Evolutionary conservation across 2,329 filamentous ascomycete species (phyloP), one percentile per base, ranked within the genome.

Genomic region (Ceratocystis destructans): DNA sequence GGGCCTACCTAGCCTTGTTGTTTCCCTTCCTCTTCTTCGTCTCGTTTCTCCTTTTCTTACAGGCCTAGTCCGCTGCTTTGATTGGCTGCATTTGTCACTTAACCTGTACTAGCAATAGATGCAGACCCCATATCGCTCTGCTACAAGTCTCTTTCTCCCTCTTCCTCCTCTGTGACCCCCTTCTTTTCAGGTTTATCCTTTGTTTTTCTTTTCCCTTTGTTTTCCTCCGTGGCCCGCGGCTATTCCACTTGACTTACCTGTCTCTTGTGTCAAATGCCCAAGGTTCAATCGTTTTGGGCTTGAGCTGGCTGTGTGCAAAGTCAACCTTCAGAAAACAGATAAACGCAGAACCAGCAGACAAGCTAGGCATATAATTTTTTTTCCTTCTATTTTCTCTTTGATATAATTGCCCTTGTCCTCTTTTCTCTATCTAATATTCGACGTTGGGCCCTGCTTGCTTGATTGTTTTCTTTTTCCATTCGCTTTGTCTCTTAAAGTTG

Each of bases 41-140:
- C 55, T 59, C 55, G 55, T 59, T 59, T 59, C 55, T 59, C 55
- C 55, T 59, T 59, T 59, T 59, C 55, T n/a, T 59, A 59, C 31
- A 59, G 25, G 17, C 55, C 55, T 33, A n/a, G 55, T 6, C 12
- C 55, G 31, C 5, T n/a, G 55, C 31, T 20, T 41, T 59, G 55
- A 59, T 59, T 59, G 55, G 55, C 55, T 59, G 6, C 28, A 33
- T 28, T 33, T 57, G 53, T n/a, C 53, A 33, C 22, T 57, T 57
- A 10, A n/a, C n/a, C 31, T 31, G 15, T 59, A n/a, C 55, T 59
- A 25, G 17, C 25, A 59, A 59, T 37, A 59, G 28, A 59, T 59
- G 15, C 37, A 41, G 37, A 15, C 37, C 10, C 37, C 37, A 41
- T 41, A 41, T 59, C 44, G 22, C 41, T 46, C 59, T 25, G 33